phyloP scores from a whole-genome alignment of 805 yeast genomes.

The Metschnikowia colocasiae region DNA sequence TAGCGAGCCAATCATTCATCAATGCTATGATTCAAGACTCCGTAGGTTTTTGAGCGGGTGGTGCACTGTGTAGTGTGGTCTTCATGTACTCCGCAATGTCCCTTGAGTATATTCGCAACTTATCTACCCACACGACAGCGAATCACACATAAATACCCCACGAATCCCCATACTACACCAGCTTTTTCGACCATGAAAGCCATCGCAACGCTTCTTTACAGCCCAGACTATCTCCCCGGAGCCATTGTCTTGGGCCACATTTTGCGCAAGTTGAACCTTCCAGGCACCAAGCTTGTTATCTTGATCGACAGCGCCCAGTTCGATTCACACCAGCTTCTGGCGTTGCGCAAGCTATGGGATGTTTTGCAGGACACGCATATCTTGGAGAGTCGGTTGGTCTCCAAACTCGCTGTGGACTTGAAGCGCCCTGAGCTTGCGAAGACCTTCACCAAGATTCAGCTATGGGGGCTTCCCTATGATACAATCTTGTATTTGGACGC shows the following conservation, averaged over 20 bases:
- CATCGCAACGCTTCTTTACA: constrained; percentile 34
- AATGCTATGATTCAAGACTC: no score
- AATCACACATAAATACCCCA: background rate
- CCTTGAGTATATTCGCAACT: background rate
- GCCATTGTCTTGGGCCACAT: constrained; percentile 47
- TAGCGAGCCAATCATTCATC: no score
- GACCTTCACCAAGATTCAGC: constrained; percentile 19
- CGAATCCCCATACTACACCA: background rate
- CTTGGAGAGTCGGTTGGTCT: constrained; percentile 22
- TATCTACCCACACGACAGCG: background rate
- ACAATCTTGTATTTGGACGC: constrained; percentile 20
- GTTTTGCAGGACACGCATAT: constrained; percentile 28
- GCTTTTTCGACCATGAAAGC: constrained; percentile 12
- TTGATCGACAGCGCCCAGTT: constrained; percentile 31
- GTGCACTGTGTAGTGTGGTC: background rate
- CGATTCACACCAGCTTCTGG: constrained; percentile 23
- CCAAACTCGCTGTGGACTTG: constrained; percentile 32
- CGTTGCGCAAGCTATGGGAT: constrained; percentile 27
- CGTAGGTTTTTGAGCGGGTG: no score
- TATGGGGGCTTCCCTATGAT: constrained; percentile 19
- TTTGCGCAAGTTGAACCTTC: constrained; percentile 14
- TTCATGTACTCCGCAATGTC: constrained; percentile 5
- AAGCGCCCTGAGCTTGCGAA: constrained; percentile 19
- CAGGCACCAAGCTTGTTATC: constrained; percentile 24
- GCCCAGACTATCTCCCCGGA: constrained; percentile 54